phyloP scores from a whole-genome alignment of 2,329 filamentous ascomycete species.

The Claviceps monticola region DNA sequence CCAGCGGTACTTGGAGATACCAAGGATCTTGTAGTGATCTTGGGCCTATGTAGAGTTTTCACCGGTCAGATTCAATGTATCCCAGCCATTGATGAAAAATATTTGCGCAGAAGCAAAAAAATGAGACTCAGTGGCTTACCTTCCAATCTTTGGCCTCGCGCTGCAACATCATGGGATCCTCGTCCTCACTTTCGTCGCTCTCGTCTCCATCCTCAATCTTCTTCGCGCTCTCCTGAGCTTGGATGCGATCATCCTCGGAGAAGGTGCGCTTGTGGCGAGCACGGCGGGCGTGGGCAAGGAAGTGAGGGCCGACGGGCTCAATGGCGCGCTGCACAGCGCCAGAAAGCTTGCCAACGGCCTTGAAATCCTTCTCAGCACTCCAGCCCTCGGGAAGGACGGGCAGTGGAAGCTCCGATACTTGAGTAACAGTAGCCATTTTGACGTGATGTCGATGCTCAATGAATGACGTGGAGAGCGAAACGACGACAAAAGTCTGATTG shows the following conservation, averaged over 20 bases:
- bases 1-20: conserved; percentile 81
- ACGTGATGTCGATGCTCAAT: conserved; percentile 3
- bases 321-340: conserved; percentile 71
- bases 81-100: background rate
- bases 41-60: conserved; percentile 44
- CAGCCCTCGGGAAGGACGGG: conserved; percentile 69
- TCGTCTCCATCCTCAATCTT: conserved; percentile 86
- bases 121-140: conserved; percentile 36
- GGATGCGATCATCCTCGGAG: conserved; percentile 94
- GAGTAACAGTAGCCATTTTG: conserved; percentile 49
- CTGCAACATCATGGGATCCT: conserved; percentile 84
- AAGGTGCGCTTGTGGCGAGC: conserved; percentile 95
- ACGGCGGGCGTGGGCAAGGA: conserved; percentile 91
- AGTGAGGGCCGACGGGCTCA: conserved; percentile 93
- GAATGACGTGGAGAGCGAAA: conserved; percentile 8
- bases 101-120: too few species aligned
- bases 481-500: background rate
- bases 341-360: conserved; percentile 64
- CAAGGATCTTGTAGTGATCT: conserved; percentile 96
- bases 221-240: conserved; percentile 88
- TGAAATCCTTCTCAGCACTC: conserved; percentile 85
- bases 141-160: conserved; percentile 99
- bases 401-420: conserved; percentile 47
- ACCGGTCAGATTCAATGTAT: background rate
- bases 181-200: conserved; percentile 82